A percentile compares a stretch with the other conserved stretches of the same genome.
These are phyloP conservation scores for Balansia obtecta DNA, from an alignment of 2,329 filamentous ascomycete species.

Conservation along the genomic window DNA sequence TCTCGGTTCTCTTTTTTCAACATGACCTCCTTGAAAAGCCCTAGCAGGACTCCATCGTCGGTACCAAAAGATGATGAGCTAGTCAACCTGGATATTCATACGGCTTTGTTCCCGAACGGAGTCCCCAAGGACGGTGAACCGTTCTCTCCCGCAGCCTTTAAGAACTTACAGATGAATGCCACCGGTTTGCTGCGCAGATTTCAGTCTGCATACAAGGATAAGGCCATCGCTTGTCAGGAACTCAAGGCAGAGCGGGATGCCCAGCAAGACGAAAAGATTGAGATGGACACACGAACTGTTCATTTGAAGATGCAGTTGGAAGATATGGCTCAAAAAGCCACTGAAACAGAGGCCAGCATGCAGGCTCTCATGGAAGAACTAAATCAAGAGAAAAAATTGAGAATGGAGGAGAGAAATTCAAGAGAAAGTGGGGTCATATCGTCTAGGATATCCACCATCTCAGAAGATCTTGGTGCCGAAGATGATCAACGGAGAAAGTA, in stretches of 20 bases:
- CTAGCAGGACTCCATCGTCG: slow-evolving; percentile 11
- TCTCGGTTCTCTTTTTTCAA: slow-evolving; percentile 33
- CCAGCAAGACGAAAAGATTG: slow-evolving; percentile 41
- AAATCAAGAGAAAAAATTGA: slow-evolving; percentile 35
- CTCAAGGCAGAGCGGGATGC: slow-evolving; percentile 40
- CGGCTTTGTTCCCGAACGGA: slow-evolving; percentile 37
- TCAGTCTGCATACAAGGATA: slow-evolving; percentile 45
- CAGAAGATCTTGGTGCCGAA: slow-evolving; percentile 42
- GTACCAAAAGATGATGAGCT: slow-evolving; percentile 37
- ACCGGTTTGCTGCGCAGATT: slow-evolving; percentile 41
- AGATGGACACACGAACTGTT: slow-evolving; percentile 37
- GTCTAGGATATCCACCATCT: slow-evolving; percentile 30
- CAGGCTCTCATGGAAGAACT: slow-evolving; percentile 37
- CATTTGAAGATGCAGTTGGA: slow-evolving; percentile 49
- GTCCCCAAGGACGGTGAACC: slow-evolving; percentile 31
- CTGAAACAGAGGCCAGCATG: slow-evolving; percentile 41
- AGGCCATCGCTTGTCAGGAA: slow-evolving; percentile 36
- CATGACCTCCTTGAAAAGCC: slow-evolving; percentile 27
- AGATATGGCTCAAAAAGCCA: slow-evolving; percentile 40
- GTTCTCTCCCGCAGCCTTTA: slow-evolving; percentile 47
- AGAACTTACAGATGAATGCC: slow-evolving; percentile 48
- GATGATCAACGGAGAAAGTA: slow-evolving; percentile 31
- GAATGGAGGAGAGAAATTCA: slow-evolving; percentile 25
- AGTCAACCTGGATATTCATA: slow-evolving; percentile 40
- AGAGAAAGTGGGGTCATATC: slow-evolving; percentile 15